phyloP scores from a whole-genome alignment of 306 rosid species.

The Citrullus colocynthis region DNA sequence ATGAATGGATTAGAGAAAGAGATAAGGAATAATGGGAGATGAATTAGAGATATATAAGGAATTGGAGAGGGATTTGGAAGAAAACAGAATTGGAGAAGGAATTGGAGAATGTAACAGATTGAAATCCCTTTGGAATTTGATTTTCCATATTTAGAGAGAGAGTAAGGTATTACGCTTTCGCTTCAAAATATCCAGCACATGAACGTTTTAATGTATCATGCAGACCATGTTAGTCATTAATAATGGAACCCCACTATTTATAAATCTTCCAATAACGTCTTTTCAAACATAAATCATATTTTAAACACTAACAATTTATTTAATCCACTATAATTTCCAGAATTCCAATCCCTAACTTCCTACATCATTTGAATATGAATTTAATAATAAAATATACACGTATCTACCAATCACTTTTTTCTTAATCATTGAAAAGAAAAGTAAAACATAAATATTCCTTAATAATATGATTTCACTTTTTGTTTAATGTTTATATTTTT shows the following conservation, averaged over 20 bases:
- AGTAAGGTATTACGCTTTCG: neutral
- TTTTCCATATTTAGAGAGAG: conserved; percentile 6
- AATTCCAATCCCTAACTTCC: too few relatives aligned
- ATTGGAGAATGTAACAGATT: conserved; percentile 3
- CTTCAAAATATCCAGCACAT: neutral
- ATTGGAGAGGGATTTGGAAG: neutral
- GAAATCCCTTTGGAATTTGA: neutral
- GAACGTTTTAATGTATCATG: neutral
- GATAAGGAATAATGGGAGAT: neutral
- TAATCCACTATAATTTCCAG: too few relatives aligned
- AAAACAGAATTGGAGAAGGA: neutral
- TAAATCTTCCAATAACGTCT: neutral
- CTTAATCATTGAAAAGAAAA: too few relatives aligned
- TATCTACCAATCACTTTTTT: too few relatives aligned
- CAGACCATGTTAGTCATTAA: conserved; percentile 9
- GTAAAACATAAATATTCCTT: too few relatives aligned
- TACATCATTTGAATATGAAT: too few relatives aligned
- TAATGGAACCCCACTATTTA: neutral
- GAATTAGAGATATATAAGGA: neutral
- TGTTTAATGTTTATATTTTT: too few relatives aligned
- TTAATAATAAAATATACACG: too few relatives aligned
- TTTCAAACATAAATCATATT: too few relatives aligned
- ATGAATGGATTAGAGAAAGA: neutral
- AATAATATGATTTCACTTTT: too few relatives aligned
- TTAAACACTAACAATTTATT: too few relatives aligned